A percentile compares a stretch with the other conserved stretches of the same genome.
These are phyloP conservation scores for Suhomyces sp. DNA, from an alignment of 805 yeast species.

Conservation along the genomic window DNA sequence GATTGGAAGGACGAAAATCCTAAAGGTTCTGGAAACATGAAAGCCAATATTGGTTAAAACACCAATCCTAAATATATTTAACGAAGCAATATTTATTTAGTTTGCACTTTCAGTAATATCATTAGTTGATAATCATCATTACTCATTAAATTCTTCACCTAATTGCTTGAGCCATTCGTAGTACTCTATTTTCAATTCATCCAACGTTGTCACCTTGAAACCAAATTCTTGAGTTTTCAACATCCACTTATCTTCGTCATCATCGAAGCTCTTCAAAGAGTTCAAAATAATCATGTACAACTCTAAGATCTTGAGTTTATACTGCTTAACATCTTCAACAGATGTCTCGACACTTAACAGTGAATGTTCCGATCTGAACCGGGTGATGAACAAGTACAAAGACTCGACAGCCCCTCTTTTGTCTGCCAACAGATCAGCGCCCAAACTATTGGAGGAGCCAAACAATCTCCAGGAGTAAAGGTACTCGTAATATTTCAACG, in stretches of 20 bases:
- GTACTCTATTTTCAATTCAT: slow-evolving; percentile 32
- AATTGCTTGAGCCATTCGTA: slow-evolving; percentile 33
- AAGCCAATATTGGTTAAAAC: slow-evolving; percentile 35
- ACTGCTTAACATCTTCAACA: slow-evolving; percentile 26
- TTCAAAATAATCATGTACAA: slow-evolving; percentile 41
- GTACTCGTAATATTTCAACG: slow-evolving; percentile 35
- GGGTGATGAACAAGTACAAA: slow-evolving; percentile 33
- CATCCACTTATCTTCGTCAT: slow-evolving; percentile 39
- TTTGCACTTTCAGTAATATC: neutral
- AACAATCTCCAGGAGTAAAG: slow-evolving; percentile 41
- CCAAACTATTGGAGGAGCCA: slow-evolving; percentile 16
- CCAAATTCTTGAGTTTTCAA: slow-evolving; percentile 16
- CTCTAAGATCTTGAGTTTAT: slow-evolving; percentile 39
- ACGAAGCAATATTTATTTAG: neutral
- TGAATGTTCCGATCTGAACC: slow-evolving; percentile 28
- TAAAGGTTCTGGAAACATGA: slow-evolving; percentile 88
- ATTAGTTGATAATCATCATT: neutral
- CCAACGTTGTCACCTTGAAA: slow-evolving; percentile 22
- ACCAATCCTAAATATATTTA: neutral
- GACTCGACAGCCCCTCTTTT: slow-evolving; percentile 45
- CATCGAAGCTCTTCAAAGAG: slow-evolving; percentile 31
- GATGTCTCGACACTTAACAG: slow-evolving; percentile 11
- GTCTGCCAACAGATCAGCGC: slow-evolving; percentile 20
- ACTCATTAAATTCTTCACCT: slow-evolving; percentile 19
- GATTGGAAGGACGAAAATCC: slow-evolving; percentile 84